phyloP scores from a whole-genome alignment of 352 stramenopile genomes.

The Lagenidium sp. region DNA sequence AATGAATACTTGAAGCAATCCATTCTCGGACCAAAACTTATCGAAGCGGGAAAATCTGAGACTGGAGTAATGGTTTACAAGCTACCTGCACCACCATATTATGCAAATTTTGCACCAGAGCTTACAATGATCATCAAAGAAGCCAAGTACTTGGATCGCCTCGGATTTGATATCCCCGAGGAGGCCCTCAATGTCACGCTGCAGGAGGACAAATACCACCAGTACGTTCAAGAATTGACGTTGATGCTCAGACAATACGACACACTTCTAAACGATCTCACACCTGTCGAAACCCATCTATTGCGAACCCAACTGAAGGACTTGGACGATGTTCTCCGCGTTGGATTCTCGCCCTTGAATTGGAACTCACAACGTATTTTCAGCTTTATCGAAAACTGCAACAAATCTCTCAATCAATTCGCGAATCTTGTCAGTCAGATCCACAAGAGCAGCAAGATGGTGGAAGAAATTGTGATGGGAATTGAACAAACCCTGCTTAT shows the following conservation, averaged over 20 bases:
- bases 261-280: conserved; percentile 67
- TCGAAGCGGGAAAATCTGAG: conserved; percentile 69
- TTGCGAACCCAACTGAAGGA: conserved; percentile 86
- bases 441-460: conserved; percentile 94
- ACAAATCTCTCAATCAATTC: conserved; percentile 92
- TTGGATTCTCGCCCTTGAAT: conserved; percentile 93
- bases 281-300: conserved; percentile 86
- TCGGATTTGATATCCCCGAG: conserved; percentile 94
- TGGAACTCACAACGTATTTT: conserved; percentile 96
- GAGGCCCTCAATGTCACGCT: conserved; percentile 93
- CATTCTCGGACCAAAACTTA: conserved; percentile 81
- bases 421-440: conserved; percentile 90
- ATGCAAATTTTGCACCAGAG: conserved; percentile 91
- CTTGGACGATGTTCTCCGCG: conserved; percentile 76
- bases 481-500: conserved; percentile 92
- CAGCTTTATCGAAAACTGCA: conserved; percentile 91
- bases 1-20: conserved; percentile 92
- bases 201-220: conserved; percentile 95
- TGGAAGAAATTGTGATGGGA: conserved; percentile 88
- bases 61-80: conserved; percentile 71
- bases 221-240: conserved; percentile 89
- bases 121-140: conserved; percentile 94
- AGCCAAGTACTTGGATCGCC: conserved; percentile 92
- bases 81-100: conserved; percentile 87
- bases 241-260: conserved; percentile 92